These are phyloP conservation scores for Fraxinus nigra DNA, from an alignment of 305 asterid species.

Conservation along the genomic window DNA sequence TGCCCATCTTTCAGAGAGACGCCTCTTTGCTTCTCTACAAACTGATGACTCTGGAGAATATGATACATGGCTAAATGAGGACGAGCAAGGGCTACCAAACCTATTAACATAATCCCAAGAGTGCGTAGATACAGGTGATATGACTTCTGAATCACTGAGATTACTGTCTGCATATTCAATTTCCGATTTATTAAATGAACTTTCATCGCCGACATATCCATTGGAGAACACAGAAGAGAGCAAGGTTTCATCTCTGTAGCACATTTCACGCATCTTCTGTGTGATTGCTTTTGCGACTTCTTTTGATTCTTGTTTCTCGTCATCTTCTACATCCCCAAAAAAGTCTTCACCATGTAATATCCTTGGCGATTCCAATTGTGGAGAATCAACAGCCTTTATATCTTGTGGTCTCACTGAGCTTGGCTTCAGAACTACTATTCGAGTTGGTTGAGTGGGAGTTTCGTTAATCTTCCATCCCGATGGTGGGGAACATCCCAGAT, in stretches of 20 bases:
- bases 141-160: slow-evolving; percentile 78
- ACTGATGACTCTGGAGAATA: slow-evolving; percentile 82
- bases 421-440: slow-evolving; percentile 50
- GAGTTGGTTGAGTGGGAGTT: slow-evolving; percentile 37
- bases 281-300: slow-evolving; percentile 40
- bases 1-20: slow-evolving; percentile 97
- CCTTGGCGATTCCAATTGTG: slow-evolving; percentile 31
- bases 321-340: slow-evolving; percentile 28
- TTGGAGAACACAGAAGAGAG: slow-evolving; percentile 46
- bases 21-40: slow-evolving; percentile 91
- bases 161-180: slow-evolving; percentile 59
- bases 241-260: slow-evolving; percentile 40
- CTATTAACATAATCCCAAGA: slow-evolving; percentile 87
- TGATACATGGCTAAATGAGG: slow-evolving; percentile 81
- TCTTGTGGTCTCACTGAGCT: slow-evolving; percentile 32
- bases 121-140: slow-evolving; percentile 79
- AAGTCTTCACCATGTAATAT: slow-evolving; percentile 28
- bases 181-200: slow-evolving; percentile 67
- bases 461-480: slow-evolving; percentile 31
- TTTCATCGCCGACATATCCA: slow-evolving; percentile 50
- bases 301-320: slow-evolving; percentile 39
- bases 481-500: slow-evolving; percentile 23
- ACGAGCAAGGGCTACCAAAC: slow-evolving; percentile 69
- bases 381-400: slow-evolving; percentile 29
- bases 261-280: slow-evolving; percentile 20